Evolutionary conservation across 352 stramenopile species (phyloP), one percentile per base, ranked within the genome.

Genomic region (Phytophthora sansomeana): DNA sequence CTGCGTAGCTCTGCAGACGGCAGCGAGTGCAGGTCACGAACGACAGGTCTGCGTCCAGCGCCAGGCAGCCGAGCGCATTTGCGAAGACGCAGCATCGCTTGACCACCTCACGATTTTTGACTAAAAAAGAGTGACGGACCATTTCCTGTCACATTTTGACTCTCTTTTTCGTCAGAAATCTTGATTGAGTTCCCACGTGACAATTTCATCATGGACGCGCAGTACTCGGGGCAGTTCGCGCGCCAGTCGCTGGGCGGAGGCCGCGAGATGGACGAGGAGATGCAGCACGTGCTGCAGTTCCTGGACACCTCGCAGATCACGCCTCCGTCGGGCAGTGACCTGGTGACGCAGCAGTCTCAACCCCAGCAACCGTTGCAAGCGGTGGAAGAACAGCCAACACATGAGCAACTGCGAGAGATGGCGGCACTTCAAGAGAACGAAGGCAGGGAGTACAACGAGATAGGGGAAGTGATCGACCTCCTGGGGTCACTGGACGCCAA

Each of bases 401-500:
- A 32, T 5, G 69, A 80, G 28, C 72, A 75, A 5, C 26, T 79
- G 41, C 54, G 66, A 0, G 68, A 85, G 19, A 32, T 74, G 16
- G 48, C 63, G 26, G 28, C 70, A 28, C 62, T 85, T 14, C 81
- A 75, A 16, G 80, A 89, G 19, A 64, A 60, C 30, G 71, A 77
- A 58, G 76, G 83, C 17, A 70, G 42, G 69, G 79, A 13, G 9
- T 89, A 87, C 66, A 83, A 81, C 28, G 80, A 91, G 38, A 65
- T 92, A 14, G 81, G 83, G 30, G 81, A 90, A 62, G 81, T 91
- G 9, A 91, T 91, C 49, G 83, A 81, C 54, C 51, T 77, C 10
- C 24, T 81, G 49, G 85, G 87, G 56, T 91, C 85, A n/a, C 86
- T 92, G 19, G 83, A 83, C 39, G 66, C 86, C n/a, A 82, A 89